Percentiles rank a stretch among this genome's conserved stretches.
Evolutionary conservation across 2,329 filamentous ascomycete species (phyloP).

Genomic region (Thyridium curvatum): DNA sequence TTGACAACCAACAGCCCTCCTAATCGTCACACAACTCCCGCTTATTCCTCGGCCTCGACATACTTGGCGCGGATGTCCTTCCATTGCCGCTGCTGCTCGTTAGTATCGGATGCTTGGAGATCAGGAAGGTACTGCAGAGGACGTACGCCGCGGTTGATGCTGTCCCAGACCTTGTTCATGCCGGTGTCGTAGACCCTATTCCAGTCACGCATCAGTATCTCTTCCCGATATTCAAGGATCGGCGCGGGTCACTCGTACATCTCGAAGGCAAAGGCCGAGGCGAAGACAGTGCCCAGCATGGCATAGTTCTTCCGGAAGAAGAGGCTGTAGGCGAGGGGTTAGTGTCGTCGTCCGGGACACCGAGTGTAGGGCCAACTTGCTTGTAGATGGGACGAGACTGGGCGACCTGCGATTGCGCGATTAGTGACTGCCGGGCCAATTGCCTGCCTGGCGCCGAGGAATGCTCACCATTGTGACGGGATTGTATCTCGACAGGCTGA

Average conservation of each 20-base stretch:
- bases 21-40: not conserved
- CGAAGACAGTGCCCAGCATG: constrained; percentile 85
- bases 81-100: constrained; percentile 80
- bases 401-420: constrained; percentile 28
- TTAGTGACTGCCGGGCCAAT: constrained; percentile 17
- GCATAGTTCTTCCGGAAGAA: constrained; percentile 81
- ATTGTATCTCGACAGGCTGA: constrained; percentile 5
- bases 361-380: constrained; percentile 32
- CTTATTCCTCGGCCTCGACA: constrained; percentile 59
- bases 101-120: not conserved
- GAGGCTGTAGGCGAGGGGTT: constrained; percentile 45
- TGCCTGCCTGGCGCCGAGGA: constrained; percentile 2
- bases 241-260: constrained; percentile 58
- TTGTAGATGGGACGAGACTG: constrained; percentile 48
- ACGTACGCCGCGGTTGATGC: constrained; percentile 85
- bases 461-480: constrained; percentile 51
- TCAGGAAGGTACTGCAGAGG: not conserved
- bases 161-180: constrained; percentile 87
- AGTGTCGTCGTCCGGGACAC: not conserved
- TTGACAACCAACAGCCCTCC: too few relatives aligned
- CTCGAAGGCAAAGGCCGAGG: constrained; percentile 83
- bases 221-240: not conserved
- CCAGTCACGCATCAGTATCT: constrained; percentile 5
- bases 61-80: constrained; percentile 97
- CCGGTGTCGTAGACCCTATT: constrained; percentile 72